phyloP scores from a whole-genome alignment of 306 rosid species.

The Glycine soja region DNA sequence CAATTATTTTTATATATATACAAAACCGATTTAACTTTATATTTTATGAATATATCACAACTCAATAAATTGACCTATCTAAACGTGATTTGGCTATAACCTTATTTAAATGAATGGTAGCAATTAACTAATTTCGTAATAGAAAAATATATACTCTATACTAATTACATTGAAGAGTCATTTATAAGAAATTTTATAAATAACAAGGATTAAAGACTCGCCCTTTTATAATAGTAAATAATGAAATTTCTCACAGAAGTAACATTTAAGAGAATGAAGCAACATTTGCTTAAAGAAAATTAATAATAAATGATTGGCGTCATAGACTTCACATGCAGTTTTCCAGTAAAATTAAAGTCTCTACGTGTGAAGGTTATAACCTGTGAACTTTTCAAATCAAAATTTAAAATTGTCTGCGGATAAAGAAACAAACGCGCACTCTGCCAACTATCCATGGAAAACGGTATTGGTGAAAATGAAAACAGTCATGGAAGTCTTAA shows the following conservation, averaged over 20 bases:
- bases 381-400: background rate
- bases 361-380: background rate
- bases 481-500: slow-evolving; percentile 44
- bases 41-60: too few relatives aligned
- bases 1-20: too few relatives aligned
- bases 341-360: background rate
- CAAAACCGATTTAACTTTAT: too few relatives aligned
- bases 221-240: background rate
- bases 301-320: background rate
- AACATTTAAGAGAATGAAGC: slow-evolving; percentile 8
- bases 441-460: slow-evolving; percentile 32
- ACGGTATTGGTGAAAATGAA: slow-evolving; percentile 12
- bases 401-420: background rate
- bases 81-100: background rate
- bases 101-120: background rate
- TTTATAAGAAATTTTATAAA: background rate
- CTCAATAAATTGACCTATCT: background rate
- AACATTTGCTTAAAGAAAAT: background rate
- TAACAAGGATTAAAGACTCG: background rate
- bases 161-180: slow-evolving; percentile 31
- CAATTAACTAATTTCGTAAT: background rate
- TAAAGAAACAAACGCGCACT: background rate
- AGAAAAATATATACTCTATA: background rate
- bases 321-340: background rate
- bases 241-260: background rate